Evolutionary conservation across 108 stramenopile genomes (phyloP), one percentile per base, ranked within the genome.

Genomic region (Nitzschia putrida): DNA sequence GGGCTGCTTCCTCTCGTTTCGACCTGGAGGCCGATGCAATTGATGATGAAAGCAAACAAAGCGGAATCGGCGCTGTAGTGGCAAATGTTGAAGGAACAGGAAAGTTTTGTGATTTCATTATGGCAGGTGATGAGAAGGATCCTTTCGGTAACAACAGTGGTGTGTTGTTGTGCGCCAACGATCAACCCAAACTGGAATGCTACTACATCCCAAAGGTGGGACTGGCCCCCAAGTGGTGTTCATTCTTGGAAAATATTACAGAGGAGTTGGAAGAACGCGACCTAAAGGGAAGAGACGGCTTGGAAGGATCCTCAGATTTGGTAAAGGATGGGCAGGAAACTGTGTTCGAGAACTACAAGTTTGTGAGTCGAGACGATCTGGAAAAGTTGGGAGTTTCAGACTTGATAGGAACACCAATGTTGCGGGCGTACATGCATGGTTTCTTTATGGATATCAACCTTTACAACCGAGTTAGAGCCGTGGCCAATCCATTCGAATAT

Each of bases 341-440:
- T 26, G 85, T 98, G 7, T 99, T 92, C 80, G 98, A 99, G 51
- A 97, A 99, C 73, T 99, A 97, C 92, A 98, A 98, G 80, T 99
- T 99, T 80, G 84, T 98, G 39, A 96, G 97, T 41, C 73, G 86
- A 8, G 75, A 93, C 20, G 98, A 99, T 71, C 73, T 98, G 24
- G 97, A 98, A 70, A 87, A 85, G 52, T 92, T 99, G 20, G 98
- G 98, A 38, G 91, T 95, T 38, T 74, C 86, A 34, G 93, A 96
- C 70, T 76, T 99, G 26, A 86, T 99, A 54, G 98, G 99, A 18
- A 97, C 97, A 8, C 96, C 98, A 0, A 69, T 98, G 59, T 70
- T 99, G 25, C 80, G 93, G 22, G 97, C 96, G 16, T 98, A 99
- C 80, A 98, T 98, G 98, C 99, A 99, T 73, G 99, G 99, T 41